Base-by-base conservation (phyloP, 2,329 filamentous ascomycete genomes). In the Exophiala sp. region DNA sequence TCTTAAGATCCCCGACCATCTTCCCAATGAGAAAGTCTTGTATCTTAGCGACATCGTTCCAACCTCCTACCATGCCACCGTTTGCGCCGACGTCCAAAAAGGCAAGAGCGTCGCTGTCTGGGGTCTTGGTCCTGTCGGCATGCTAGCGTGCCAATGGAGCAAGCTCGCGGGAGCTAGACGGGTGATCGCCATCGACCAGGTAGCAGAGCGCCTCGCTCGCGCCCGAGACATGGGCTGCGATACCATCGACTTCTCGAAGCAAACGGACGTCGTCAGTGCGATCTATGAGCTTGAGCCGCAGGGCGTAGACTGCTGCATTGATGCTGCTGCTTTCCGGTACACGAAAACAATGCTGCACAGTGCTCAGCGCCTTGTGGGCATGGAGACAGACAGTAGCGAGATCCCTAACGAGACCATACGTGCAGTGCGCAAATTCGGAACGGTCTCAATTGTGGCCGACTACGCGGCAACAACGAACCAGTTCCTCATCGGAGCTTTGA, bases 21-120 rank as follows among this genome's bases (percentile, higher is more conserved):
- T 95, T 0, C 87, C 89, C 0, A 89, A 95, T 65, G 90, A 95
- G 75, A 90, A 91, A 72, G 87, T 72, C 7, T 75, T 95, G 1
- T 95, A 83, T 69, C 78, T 95, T 1, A 90, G 86, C 1, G 90
- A 95, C 67, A 88, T 95, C 1, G 69, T 95, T 1, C 76, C 78
- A 10, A 95, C 90, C 0, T 85, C 85, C 8, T 95, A 88, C 78
- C 85, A 95, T 65, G 83, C 81, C 47, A 88, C 94, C 38, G 85
- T 90, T 38, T 89, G 94, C 65, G 94, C 89, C 0, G 86, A 82
- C 14, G 55, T 60, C 8, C 35, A 53, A 21, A 41, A 58, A 42
- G 58, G 58, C 47, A 47, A 60, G 14, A 38, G 24, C 33, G 58
- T 60, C 32, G 55, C 42, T 3, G 40, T 59, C 41, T 59, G 56